Percentiles rank a stretch among this genome's conserved stretches.
phyloP scores from a whole-genome alignment of 345 rosid species.

The Odontarrhena argentea region DNA sequence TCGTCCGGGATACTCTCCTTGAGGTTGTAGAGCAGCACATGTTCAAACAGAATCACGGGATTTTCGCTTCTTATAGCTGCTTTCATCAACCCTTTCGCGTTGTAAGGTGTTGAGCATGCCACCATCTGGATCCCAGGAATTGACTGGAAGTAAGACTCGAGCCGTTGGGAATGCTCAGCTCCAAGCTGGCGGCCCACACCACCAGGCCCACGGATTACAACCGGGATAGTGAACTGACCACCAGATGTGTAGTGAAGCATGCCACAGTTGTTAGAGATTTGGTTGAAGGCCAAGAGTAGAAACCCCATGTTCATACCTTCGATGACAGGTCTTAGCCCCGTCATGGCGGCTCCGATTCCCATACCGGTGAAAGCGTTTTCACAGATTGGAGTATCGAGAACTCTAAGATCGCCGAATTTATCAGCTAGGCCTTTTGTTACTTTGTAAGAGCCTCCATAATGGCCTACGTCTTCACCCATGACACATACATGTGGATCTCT shows the following conservation, averaged over 20 bases:
- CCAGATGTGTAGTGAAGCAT: slow-evolving; percentile 98
- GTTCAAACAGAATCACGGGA: slow-evolving; percentile 91
- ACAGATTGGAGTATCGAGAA: slow-evolving; percentile 87
- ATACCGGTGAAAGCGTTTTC: slow-evolving; percentile 94
- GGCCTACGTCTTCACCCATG: slow-evolving; percentile 94
- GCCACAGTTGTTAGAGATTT: slow-evolving; percentile 94
- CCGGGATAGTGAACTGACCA: slow-evolving; percentile 83
- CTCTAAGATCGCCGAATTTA: slow-evolving; percentile 80
- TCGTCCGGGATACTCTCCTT: slow-evolving; percentile 88
- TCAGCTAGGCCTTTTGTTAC: slow-evolving; percentile 73
- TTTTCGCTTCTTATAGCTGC: slow-evolving; percentile 91
- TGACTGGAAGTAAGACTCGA: slow-evolving; percentile 88
- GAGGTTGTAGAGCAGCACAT: slow-evolving; percentile 86
- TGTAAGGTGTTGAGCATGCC: slow-evolving; percentile 89
- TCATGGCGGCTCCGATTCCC: slow-evolving; percentile 96
- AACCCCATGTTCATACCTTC: slow-evolving; percentile 99
- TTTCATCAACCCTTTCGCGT: slow-evolving; percentile 94
- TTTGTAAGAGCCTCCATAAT: slow-evolving; percentile 91
- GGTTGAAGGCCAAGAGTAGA: slow-evolving; percentile 90
- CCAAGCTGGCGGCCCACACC: slow-evolving; percentile 96
- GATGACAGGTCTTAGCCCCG: slow-evolving; percentile 74
- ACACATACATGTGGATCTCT: slow-evolving; percentile 77
- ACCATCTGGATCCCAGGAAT: slow-evolving; percentile 98
- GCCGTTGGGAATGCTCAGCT: slow-evolving; percentile 91
- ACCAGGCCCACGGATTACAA: slow-evolving; percentile 89